These are phyloP conservation scores for Phyllosticta citriasiana DNA, from an alignment of 2,329 filamentous ascomycete species.

Conservation along the genomic window DNA sequence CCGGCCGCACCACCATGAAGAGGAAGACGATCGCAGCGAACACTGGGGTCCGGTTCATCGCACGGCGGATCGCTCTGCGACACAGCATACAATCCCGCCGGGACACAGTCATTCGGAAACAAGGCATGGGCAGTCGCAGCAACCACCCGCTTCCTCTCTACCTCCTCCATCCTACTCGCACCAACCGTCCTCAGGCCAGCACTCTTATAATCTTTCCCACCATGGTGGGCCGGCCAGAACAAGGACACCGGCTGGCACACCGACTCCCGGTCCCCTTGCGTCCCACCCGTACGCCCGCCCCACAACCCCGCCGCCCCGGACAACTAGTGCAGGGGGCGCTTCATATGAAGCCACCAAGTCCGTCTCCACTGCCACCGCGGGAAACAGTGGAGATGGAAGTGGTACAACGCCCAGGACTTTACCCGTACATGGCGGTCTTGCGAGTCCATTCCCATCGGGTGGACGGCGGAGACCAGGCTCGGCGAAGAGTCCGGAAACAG, in stretches of 20 bases:
- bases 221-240: neutral
- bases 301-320: neutral
- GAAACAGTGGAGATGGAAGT: neutral
- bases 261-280: neutral
- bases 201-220: neutral
- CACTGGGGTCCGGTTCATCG: neutral
- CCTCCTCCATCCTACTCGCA: neutral
- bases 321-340: neutral
- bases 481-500: neutral
- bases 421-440: conserved; percentile 16
- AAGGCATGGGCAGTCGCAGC: neutral
- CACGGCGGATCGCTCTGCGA: neutral
- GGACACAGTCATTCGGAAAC: neutral
- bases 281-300: neutral
- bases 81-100: neutral
- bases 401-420: neutral
- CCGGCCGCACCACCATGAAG: neutral
- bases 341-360: neutral
- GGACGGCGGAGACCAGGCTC: neutral
- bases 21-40: neutral
- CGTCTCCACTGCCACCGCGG: neutral
- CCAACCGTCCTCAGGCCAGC: neutral
- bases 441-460: conserved; percentile 17
- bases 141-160: neutral
- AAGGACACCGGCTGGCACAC: neutral